Evolutionary conservation across 2,329 filamentous ascomycete species (phyloP).

Genomic region (Ceratocystis colombiana): DNA sequence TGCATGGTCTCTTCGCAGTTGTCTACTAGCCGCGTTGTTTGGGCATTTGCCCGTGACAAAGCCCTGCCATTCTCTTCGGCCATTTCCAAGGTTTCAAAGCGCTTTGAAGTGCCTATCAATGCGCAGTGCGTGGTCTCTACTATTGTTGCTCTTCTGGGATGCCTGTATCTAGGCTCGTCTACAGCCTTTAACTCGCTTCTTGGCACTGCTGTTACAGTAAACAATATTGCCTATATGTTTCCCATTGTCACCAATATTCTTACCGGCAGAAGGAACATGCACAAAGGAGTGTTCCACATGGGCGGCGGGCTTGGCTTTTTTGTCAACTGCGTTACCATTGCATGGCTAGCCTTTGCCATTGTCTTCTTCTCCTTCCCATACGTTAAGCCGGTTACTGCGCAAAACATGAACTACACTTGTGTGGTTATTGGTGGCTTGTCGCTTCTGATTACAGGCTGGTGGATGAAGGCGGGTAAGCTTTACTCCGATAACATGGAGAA

Average conservation of each 20-base stretch:
- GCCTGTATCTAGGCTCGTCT: constrained; percentile 37
- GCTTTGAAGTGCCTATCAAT: constrained; percentile 34
- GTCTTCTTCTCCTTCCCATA: constrained; percentile 40
- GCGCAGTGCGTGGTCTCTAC: constrained; percentile 33
- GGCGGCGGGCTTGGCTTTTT: constrained; percentile 31
- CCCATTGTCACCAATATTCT: constrained; percentile 39
- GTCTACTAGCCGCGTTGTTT: constrained; percentile 33
- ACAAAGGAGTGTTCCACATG: constrained; percentile 36
- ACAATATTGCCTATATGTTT: constrained; percentile 39
- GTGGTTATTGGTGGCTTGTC: constrained; percentile 36
- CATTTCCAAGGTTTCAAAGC: constrained; percentile 34
- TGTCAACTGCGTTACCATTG: constrained; percentile 33
- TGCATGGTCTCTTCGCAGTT: constrained; percentile 34
- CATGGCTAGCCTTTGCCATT: constrained; percentile 36
- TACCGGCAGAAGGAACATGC: constrained; percentile 35
- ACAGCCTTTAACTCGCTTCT: constrained; percentile 39
- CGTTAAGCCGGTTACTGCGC: constrained; percentile 33
- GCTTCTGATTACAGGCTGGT: constrained; percentile 36
- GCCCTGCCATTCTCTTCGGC: constrained; percentile 34
- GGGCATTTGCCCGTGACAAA: constrained; percentile 39
- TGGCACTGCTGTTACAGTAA: constrained; percentile 35
- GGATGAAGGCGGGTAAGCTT: constrained; percentile 35
- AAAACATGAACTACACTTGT: constrained; percentile 40
- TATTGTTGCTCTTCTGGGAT: constrained; percentile 35
- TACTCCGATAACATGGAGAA: constrained; percentile 35